A percentile compares a stretch with the other conserved stretches of the same genome.
These are phyloP conservation scores for Maudiozyma barnettii DNA, from an alignment of 805 yeast genomes.

Conservation along the genomic window DNA sequence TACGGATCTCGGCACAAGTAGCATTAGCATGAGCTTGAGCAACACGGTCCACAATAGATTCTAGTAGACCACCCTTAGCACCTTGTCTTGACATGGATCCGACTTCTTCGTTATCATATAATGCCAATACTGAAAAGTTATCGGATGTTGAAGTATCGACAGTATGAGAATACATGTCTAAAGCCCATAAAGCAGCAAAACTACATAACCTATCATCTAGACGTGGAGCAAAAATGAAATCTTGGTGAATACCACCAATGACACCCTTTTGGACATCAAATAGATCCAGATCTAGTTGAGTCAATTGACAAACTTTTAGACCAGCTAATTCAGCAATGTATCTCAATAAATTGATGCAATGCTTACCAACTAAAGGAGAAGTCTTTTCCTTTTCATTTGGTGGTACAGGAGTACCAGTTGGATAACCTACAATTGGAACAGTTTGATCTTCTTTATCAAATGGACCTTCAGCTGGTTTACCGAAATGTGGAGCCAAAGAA, in stretches of 20 bases:
- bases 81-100: slow-evolving; percentile 78
- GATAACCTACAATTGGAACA: slow-evolving; percentile 67
- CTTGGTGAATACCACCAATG: slow-evolving; percentile 68
- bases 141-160: slow-evolving; percentile 34
- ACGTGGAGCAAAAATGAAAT: slow-evolving; percentile 73
- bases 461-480: slow-evolving; percentile 56
- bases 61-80: slow-evolving; percentile 67
- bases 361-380: slow-evolving; percentile 62
- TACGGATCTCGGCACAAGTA: slow-evolving; percentile 21
- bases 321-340: slow-evolving; percentile 55
- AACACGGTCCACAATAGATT: slow-evolving; percentile 52
- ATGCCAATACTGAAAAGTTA: slow-evolving; percentile 48
- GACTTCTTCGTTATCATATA: slow-evolving; percentile 75
- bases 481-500: slow-evolving; percentile 81
- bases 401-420: slow-evolving; percentile 29
- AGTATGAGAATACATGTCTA: slow-evolving; percentile 38
- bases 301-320: slow-evolving; percentile 49
- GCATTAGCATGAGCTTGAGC: slow-evolving; percentile 24
- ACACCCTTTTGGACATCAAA: slow-evolving; percentile 75
- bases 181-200: slow-evolving; percentile 55
- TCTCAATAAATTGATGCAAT: slow-evolving; percentile 57
- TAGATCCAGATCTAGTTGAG: slow-evolving; percentile 66
- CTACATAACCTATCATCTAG: slow-evolving; percentile 79
- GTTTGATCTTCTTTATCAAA: slow-evolving; percentile 70
- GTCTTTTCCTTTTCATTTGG: slow-evolving; percentile 51